Evolutionary conservation across 306 rosid species (phyloP), one percentile per base, ranked within the genome.

Genomic region (Trifolium subterraneum): DNA sequence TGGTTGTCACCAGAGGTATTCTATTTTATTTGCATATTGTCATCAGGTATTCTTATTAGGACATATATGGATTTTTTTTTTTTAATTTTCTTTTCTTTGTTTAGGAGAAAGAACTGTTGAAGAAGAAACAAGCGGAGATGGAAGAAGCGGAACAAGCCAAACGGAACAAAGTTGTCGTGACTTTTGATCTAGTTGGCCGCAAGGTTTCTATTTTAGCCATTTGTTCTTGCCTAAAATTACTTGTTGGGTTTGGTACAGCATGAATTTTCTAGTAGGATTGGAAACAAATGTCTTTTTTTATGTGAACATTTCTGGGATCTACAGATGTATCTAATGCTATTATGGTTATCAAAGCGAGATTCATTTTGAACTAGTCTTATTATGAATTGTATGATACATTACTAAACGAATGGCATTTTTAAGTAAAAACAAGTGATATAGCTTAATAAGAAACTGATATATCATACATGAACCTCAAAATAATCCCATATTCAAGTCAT

Each of bases 101-200:
- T 20, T 86, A 94, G 97, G 97, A 94, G 71, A 94, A 92, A 78
- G 93, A 94, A 39, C 82, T 92, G 82, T 74, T 92, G 81, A 88
- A 59, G 85, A 90, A 94, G 86, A 94, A 92, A 68, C 91, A 80
- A 64, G 92, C 88, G 86, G 92, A 88, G 85, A 87, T 92, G 80
- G 96, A 90, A 86, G 96, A 91, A 82, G 99, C 88, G 52, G 99
- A 94, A 74, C 83, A 62, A 82, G 93, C 88, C 71, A 94, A 92
- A 69, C 87, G 92, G 67, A 88, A 77, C 74, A 90, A 73, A 88
- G 97, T 92, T 70, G 90, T 92, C 42, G 93, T 92, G 79, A 83
- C 96, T 15, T 94, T 94, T 82, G 99, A 94, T 82, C 89, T 94
- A 75, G 92, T 94, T 79, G 99, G 99, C 76, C 96, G 97, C 84